phyloP scores from a whole-genome alignment of 768 basidiomycete species.

The Tulasnella sp. region DNA sequence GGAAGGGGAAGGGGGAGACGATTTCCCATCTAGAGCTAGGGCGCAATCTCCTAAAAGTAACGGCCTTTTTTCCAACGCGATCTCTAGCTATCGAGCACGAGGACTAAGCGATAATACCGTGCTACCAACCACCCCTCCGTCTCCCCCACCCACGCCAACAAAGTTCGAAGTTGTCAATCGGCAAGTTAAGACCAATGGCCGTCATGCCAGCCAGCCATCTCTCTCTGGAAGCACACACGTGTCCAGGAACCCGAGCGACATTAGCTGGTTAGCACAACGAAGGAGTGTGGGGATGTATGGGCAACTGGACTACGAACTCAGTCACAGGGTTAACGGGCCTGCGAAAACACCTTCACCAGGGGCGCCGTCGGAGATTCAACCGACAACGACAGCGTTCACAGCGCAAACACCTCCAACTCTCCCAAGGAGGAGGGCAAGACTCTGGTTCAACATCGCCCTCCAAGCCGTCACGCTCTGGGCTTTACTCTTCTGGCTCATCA shows the following conservation, averaged over 20 bases:
- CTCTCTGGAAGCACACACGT: constrained; percentile 14
- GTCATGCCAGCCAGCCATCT: background rate
- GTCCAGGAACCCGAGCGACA: constrained; percentile 50
- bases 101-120: background rate
- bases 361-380: background rate
- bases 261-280: constrained; percentile 68
- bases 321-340: constrained; percentile 26
- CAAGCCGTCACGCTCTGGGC: constrained; percentile 38
- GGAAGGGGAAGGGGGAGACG: constrained; percentile 2
- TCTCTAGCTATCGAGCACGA: background rate
- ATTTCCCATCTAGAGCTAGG: background rate
- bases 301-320: constrained; percentile 60
- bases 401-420: constrained; percentile 21
- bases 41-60: background rate
- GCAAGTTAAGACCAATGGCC: constrained; percentile 20
- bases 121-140: background rate
- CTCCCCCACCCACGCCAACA: background rate
- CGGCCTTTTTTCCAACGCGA: background rate
- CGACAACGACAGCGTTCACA: constrained; percentile 19
- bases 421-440: background rate
- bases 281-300: constrained; percentile 55
- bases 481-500: constrained; percentile 41
- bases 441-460: constrained; percentile 8
- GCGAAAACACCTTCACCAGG: background rate
- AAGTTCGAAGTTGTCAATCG: constrained; percentile 41